Base-by-base conservation (phyloP, 208 protist species). In the Perkinsela sp. region DNA sequence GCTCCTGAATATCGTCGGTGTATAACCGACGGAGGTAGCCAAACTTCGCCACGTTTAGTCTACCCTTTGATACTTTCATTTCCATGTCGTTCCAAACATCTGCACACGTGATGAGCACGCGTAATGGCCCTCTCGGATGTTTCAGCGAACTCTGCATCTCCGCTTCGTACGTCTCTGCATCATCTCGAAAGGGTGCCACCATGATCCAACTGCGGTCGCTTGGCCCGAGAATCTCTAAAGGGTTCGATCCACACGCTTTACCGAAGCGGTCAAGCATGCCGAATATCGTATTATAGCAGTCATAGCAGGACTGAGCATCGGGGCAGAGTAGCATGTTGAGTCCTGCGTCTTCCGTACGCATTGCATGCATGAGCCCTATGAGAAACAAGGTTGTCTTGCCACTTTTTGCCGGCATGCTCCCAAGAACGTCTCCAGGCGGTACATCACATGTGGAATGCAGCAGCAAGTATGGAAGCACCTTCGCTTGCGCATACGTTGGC, bases 31-130 rank as follows among this genome's bases (percentile, higher is more conserved):
- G 6, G 13, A 57, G 40, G 22, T 57, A 57, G 22, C 40, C 40
- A 57, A 57, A 57, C 13, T 22, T 57, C 13, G 40, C 40, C 6
- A 22, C 22, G 40, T 57, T 6, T 22, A 57, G 40, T 57, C 22
- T 57, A 22, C 40, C 40, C 40, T n/a, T 57, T 6, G 40, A 57
- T n/a, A 22, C 40, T n/a, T 22, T 57, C 22, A 6, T 22, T 57
- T 57, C 40, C 40, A 57, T 57, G 40, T 57, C 40, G 40, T 57
- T 57, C 40, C 40, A 57, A 6, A 57, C 40, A 57, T 57, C 40
- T 57, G 40, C 13, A 57, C 13, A n/a, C 22, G 40, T 57, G 22
- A 57, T 57, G 40, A 57, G 6, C 13, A 57, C 22, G 22, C 40
- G 40, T 6, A 57, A 6, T 57, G 40, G 40, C 40, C 40, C 40